Evolutionary conservation across 352 stramenopile genomes (phyloP).

Genomic region (Pythium monospermum): DNA sequence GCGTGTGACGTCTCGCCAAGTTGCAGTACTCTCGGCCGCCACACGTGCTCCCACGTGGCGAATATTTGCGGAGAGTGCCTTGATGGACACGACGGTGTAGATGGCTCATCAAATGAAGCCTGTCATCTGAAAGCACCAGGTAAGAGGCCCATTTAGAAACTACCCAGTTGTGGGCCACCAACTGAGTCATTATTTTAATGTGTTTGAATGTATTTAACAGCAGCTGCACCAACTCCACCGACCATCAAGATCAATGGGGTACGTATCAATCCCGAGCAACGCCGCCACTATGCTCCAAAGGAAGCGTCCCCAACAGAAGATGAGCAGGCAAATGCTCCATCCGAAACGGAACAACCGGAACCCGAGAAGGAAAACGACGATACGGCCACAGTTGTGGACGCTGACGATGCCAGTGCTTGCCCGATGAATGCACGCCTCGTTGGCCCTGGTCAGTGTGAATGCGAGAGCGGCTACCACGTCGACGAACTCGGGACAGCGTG

Average conservation of each 20-base stretch:
- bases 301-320: not conserved
- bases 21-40: slow-evolving; percentile 44
- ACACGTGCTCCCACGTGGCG: slow-evolving; percentile 39
- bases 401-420: slow-evolving; percentile 16
- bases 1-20: slow-evolving; percentile 38
- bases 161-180: too few relatives aligned
- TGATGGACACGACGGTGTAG: slow-evolving; percentile 34
- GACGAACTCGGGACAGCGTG: slow-evolving; percentile 25
- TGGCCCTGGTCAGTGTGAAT: slow-evolving; percentile 37
- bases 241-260: slow-evolving; percentile 67
- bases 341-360: slow-evolving; percentile 1
- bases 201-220: too few relatives aligned
- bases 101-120: slow-evolving; percentile 34
- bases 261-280: slow-evolving; percentile 39
- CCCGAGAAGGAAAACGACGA: not conserved
- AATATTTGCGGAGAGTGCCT: slow-evolving; percentile 74
- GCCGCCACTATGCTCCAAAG: not conserved
- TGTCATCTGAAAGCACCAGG: slow-evolving; percentile 7
- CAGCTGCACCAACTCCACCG: slow-evolving; percentile 2
- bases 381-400: not conserved
- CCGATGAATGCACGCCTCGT: slow-evolving; percentile 29
- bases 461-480: slow-evolving; percentile 31
- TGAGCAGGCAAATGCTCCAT: not conserved
- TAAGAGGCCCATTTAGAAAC: not conserved
- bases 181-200: too few relatives aligned